Base-by-base conservation (phyloP, 2,329 filamentous ascomycete genomes). In the Geosmithia flava region DNA sequence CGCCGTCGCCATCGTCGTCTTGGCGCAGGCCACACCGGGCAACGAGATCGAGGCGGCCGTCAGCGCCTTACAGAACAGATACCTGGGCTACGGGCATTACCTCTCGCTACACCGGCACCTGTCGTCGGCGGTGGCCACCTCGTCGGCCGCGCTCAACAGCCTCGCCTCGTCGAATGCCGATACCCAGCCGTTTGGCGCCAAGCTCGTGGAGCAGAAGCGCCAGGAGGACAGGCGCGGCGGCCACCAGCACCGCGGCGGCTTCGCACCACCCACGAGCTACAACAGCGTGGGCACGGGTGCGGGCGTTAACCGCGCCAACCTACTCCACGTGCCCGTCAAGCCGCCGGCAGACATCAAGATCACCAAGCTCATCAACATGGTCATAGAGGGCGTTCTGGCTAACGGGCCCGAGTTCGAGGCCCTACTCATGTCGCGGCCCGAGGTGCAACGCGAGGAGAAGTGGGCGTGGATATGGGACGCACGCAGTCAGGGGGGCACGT, bases 381-480 rank as follows among this genome's bases (percentile, higher is more conserved):
- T 89, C 0, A 75, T 95, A 33, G 91, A 97, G 59, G 76, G 77
- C 2, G 71, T 97, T 0, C 69, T 96, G 8, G 78, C 81, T 20
- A 80, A 93, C 55, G 89, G 90, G 0, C 80, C 87, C 0, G 87
- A 93, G 58, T 94, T 95, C 51, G 93, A 98, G 64, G 89, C 90
- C 5, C 71, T 95, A 2, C 74, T 98, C 7, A 97, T 97, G 93
- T 84, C 83, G 46, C 75, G 87, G 17, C 79, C 85, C 0, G 81
- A 89, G 48, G 85, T 97, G 1, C 87, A 95, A 60, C 76, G 75
- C 41, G 87, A 95, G 51, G 87, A 95, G 62, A 89, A 84, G 54
- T 97, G 91, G 81, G 85, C 89, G 0, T 98, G 90, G 86, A 72
- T 98, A 5, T 98, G 87, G 83, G 85, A 97, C 62, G 77, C 89